Conservation (phyloP, 306 rosid genomes). For the Prunus fruticosa region DNA sequence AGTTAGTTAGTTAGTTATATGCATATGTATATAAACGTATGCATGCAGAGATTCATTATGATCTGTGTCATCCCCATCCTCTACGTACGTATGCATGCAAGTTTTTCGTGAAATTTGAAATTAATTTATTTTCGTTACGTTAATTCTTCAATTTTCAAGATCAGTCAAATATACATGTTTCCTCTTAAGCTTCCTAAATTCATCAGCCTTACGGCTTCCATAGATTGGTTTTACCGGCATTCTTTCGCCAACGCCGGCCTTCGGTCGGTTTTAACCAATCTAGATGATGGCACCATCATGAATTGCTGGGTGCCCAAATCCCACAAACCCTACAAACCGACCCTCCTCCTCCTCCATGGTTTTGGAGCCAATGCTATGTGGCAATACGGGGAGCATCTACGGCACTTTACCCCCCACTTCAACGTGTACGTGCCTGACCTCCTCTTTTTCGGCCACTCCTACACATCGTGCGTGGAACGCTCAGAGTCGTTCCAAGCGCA, state of each 20-base stretch:
- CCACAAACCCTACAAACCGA: conserved; percentile 36
- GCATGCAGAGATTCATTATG: not conserved
- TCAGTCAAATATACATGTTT: not conserved
- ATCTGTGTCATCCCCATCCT: too few relatives aligned
- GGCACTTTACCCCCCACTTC: conserved; percentile 35
- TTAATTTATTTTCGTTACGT: not conserved
- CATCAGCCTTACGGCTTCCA: conserved; percentile 58
- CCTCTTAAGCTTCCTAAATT: conserved; percentile 31
- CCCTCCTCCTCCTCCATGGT: conserved; percentile 62
- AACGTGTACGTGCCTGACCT: conserved; percentile 80
- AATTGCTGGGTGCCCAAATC: conserved; percentile 71
- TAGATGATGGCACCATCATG: conserved; percentile 65
- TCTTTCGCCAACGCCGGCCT: conserved; percentile 56
- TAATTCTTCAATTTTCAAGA: not conserved
- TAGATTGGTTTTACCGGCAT: conserved; percentile 56
- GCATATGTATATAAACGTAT: not conserved
- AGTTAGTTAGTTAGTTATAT: not conserved
- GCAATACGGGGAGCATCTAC: conserved; percentile 63
- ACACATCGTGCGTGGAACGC: conserved; percentile 46
- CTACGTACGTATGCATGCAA: not conserved
- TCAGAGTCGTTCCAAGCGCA: conserved; percentile 57
- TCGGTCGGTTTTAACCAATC: conserved; percentile 38
- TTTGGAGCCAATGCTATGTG: conserved; percentile 87
- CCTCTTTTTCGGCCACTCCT: conserved; percentile 67
- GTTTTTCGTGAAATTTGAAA: not conserved